Evolutionary conservation across 768 basidiomycete species (phyloP).

Genomic region (Boletus rufocinnamomeus): DNA sequence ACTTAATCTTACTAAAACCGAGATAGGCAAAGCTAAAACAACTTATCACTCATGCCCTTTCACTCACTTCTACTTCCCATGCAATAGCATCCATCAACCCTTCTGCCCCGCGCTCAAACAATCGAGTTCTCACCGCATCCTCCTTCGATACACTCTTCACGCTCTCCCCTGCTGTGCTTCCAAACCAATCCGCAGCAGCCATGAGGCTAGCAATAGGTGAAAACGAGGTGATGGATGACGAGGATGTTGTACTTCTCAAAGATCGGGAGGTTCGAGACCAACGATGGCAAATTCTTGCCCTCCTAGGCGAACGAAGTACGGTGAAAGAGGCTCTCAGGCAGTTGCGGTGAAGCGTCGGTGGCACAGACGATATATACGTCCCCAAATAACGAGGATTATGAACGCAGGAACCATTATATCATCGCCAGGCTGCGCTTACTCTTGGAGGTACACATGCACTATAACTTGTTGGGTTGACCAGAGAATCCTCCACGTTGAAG

Average conservation of each 20-base stretch:
- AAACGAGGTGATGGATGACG: constrained; percentile 46
- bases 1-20: not conserved
- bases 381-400: not conserved
- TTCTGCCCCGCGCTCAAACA: constrained; percentile 43
- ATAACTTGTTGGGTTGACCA: constrained; percentile 2
- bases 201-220: constrained; percentile 65
- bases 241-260: constrained; percentile 54
- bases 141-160: constrained; percentile 81
- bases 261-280: constrained; percentile 68
- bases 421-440: not conserved
- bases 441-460: not conserved
- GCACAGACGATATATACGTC: not conserved
- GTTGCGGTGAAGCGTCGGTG: constrained; percentile 26
- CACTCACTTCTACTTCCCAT: constrained; percentile 73
- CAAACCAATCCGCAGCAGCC: constrained; percentile 76
- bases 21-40: constrained; percentile 79
- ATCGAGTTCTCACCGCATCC: constrained; percentile 57
- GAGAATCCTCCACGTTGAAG: not conserved
- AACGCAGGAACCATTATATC: not conserved
- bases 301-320: constrained; percentile 72
- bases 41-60: constrained; percentile 76
- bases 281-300: constrained; percentile 75
- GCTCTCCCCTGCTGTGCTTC: constrained; percentile 73
- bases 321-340: constrained; percentile 59
- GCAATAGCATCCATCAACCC: constrained; percentile 76